Conservation (phyloP, 345 rosid species). For the Cardiospermum halicacabum region DNA sequence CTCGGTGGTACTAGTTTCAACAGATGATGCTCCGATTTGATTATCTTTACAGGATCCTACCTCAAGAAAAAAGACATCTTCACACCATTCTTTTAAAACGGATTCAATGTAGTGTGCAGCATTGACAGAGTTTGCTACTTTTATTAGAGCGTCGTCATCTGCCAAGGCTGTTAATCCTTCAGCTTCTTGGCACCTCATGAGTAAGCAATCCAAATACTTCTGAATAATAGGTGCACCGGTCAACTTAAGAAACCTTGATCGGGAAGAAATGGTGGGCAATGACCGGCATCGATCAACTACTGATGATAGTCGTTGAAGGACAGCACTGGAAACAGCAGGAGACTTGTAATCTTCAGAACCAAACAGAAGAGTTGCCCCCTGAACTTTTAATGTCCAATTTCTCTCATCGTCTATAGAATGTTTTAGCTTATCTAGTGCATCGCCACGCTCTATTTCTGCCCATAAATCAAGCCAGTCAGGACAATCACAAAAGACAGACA, state of each 20-base stretch:
- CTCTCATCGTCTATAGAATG: conserved; percentile 52
- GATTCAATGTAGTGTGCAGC: conserved; percentile 63
- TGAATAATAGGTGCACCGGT: conserved; percentile 57
- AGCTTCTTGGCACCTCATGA: conserved; percentile 85
- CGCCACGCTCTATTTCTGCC: conserved; percentile 80
- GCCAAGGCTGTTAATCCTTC: conserved; percentile 91
- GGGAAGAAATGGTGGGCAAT: conserved; percentile 48
- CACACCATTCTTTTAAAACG: conserved; percentile 76
- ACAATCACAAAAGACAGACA: conserved; percentile 80
- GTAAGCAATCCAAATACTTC: conserved; percentile 57
- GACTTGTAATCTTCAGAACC: conserved; percentile 58
- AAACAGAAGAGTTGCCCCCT: conserved; percentile 48
- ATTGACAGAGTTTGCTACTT: conserved; percentile 68
- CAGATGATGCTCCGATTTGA: conserved; percentile 27
- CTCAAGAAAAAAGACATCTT: conserved; percentile 83
- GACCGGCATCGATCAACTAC: conserved; percentile 65
- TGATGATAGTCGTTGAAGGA: conserved; percentile 51
- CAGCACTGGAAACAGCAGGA: conserved; percentile 54
- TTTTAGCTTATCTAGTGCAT: conserved; percentile 56
- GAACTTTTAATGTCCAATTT: conserved; percentile 68
- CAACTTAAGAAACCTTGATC: conserved; percentile 71
- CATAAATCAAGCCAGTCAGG: conserved; percentile 91
- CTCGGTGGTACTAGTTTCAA: conserved; percentile 15
- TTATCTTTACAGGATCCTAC: conserved; percentile 43
- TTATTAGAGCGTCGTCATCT: conserved; percentile 68